phyloP scores from a whole-genome alignment of 2,329 filamentous ascomycete species.

The Phymatotrichopsis omnivora region DNA sequence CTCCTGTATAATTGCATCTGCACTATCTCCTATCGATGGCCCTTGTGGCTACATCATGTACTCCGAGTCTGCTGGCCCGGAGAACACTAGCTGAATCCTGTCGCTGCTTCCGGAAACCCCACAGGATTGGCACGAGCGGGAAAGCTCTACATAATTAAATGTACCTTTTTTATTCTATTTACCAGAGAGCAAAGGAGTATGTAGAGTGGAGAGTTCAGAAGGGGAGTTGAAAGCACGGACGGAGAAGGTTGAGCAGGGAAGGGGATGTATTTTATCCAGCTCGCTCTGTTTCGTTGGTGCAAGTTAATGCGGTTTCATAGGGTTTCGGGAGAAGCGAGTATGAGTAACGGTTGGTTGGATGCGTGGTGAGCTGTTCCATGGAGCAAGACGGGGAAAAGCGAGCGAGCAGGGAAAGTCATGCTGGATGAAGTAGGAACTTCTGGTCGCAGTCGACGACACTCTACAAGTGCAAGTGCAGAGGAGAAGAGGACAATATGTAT shows the following conservation, averaged over 20 bases:
- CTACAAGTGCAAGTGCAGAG: neutral
- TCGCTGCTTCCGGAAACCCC: too few relatives aligned
- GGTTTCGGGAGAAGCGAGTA: conserved; percentile 20
- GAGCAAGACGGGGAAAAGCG: conserved; percentile 4
- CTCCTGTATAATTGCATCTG: too few relatives aligned
- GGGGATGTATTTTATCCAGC: conserved; percentile 12
- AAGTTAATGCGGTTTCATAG: conserved; percentile 22
- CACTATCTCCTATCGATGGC: too few relatives aligned
- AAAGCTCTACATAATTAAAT: too few relatives aligned
- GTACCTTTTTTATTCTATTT: too few relatives aligned
- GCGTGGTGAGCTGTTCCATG: conserved; percentile 26
- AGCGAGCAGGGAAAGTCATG: conserved; percentile 5
- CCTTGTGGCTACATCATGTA: too few relatives aligned
- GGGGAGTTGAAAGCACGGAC: too few relatives aligned
- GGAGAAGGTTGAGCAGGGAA: conserved; percentile 7
- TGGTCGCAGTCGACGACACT: neutral
- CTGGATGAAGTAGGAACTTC: conserved; percentile 3
- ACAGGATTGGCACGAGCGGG: too few relatives aligned
- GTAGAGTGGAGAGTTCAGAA: too few relatives aligned
- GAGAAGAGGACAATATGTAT: neutral
- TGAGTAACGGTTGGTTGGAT: conserved; percentile 25
- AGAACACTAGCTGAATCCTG: too few relatives aligned
- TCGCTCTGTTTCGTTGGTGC: conserved; percentile 17
- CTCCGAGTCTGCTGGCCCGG: too few relatives aligned
- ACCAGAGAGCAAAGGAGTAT: too few relatives aligned